phyloP scores from a whole-genome alignment of 768 basidiomycete species.

The Rhodotorula babjevae region DNA sequence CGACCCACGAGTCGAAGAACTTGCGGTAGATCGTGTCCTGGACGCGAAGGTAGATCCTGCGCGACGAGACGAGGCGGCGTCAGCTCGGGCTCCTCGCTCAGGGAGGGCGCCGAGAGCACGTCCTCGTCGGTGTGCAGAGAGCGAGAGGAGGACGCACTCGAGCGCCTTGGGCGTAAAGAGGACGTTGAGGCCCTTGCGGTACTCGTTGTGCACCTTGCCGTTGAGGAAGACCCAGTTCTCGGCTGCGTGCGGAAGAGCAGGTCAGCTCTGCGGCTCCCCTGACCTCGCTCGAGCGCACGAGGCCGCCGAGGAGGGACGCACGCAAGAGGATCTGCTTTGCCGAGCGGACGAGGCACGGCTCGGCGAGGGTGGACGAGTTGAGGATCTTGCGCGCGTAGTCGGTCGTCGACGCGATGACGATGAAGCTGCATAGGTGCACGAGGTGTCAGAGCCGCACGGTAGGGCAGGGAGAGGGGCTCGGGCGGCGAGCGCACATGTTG shows the following conservation, averaged over 20 bases:
- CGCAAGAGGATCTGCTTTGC: slow-evolving; percentile 78
- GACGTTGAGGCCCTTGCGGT: slow-evolving; percentile 80
- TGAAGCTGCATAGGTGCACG: slow-evolving; percentile 62
- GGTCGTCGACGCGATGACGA: slow-evolving; percentile 94
- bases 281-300: too few species aligned
- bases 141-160: slow-evolving; percentile 54
- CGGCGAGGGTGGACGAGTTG: slow-evolving; percentile 85
- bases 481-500: slow-evolving; percentile 68
- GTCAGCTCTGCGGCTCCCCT: too few species aligned
- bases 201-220: slow-evolving; percentile 87
- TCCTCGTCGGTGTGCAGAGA: too few species aligned
- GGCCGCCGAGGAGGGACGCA: not conserved
- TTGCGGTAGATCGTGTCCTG: slow-evolving; percentile 78
- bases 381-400: slow-evolving; percentile 90
- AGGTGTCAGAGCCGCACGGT: not conserved
- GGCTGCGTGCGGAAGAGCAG: slow-evolving; percentile 13
- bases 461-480: not conserved
- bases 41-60: slow-evolving; percentile 72
- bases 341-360: slow-evolving; percentile 88
- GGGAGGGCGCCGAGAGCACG: too few species aligned
- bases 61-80: not conserved
- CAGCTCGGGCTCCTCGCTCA: too few species aligned
- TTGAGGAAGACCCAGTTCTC: slow-evolving; percentile 77
- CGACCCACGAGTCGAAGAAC: slow-evolving; percentile 70
- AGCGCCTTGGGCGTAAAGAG: slow-evolving; percentile 94